Base-by-base conservation (phyloP, 768 basidiomycete species). In the Coprinopsis sp. region DNA sequence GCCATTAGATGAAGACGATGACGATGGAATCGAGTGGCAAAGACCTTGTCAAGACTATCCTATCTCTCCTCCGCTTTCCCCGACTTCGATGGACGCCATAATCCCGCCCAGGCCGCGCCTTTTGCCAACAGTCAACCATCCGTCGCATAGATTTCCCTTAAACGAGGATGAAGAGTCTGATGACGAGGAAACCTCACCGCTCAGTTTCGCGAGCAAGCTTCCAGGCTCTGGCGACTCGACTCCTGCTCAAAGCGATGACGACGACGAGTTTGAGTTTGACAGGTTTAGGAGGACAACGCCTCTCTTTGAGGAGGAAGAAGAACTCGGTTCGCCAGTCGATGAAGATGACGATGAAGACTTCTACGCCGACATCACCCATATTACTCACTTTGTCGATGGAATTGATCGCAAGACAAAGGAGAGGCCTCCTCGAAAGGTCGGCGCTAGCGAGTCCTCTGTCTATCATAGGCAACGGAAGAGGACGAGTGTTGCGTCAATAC, bases 131-230 rank as follows among this genome's bases (percentile, higher is more conserved):
- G 52, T 47, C 46, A 29, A 33, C 40, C 46, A 28, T 40, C 41
- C 36, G 39, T 33, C 45, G 39, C 37, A 50, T 22, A 54, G 55
- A 48, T 70, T 73, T 56, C 69, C 72, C 10, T 72, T 74, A 18
- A 67, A 59, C 38, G 73, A 73, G 45, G 66, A 66, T 45, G 60
- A 58, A 13, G 67, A 65, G 30, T 64, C 60, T n/a, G 58, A 61
- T 30, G 59, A 59, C 19, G 44, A 44, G 2, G 47, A 49, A 21
- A 23, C 14, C 23, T 23, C 28, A 16, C 34, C 49, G 8, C 24
- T 30, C 22, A 48, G 29, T 44, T 44, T 19, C 28, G 34, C 29
- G 37, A 47, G 22, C 6, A 42, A 14, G 37, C 42, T 31, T 37
- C 11, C 18, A 37, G 19, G 12, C 18, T 37, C 34, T 18, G 7